Evolutionary conservation across 495 filamentous ascomycete genomes (phyloP), one percentile per base, ranked within the genome.

Genomic region (Tricharina praecox): DNA sequence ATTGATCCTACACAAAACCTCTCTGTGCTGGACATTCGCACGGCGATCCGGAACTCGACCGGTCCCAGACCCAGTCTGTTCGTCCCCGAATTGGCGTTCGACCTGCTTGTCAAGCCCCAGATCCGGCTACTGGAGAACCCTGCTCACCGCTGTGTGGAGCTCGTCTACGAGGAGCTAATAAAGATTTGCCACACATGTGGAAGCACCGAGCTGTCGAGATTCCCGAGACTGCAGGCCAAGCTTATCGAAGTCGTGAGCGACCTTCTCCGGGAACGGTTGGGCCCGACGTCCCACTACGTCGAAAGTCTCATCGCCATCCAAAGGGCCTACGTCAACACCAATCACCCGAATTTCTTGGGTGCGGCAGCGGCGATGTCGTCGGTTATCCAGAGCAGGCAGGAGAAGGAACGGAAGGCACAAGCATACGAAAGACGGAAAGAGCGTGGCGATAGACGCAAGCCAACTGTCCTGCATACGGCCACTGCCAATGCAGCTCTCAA

Each of bases 131-230:
- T 99, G 2, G 92, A 96, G 63, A 73, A 84, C n/a, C 90, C 90
- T 5, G 87, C 84, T 53, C 92, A 99, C 59, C 74, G 90, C 52
- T 99, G 90, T 56, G 90, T 99, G 23, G 92, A 99, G 64, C 70
- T 96, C 16, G 90, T 99, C 0, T 99, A 99, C 60, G 90, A 99
- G 61, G 90, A 99, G 62, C 73, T 99, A 8, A 99, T 99, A 66
- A 99, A 99, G 64, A 95, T 99, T 47, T 92, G 90, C 62, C 90
- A 99, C 63, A 99, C 90, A 1, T 99, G 90, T 67, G 92, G 92
- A 38, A 94, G 85, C 3, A 88, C 81, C 20, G 90, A 99, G 63
- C 75, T 95, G 13, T 73, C 83, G 38, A 71, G 90, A 37, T 99
- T 92, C 61, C 90, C 90, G 4, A 79, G 90, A 36, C 72, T 99